Percentiles rank a stretch among this genome's conserved stretches.
These are phyloP conservation scores for Plasmopara muralis DNA, from an alignment of 352 stramenopile genomes.

Conservation along the genomic window DNA sequence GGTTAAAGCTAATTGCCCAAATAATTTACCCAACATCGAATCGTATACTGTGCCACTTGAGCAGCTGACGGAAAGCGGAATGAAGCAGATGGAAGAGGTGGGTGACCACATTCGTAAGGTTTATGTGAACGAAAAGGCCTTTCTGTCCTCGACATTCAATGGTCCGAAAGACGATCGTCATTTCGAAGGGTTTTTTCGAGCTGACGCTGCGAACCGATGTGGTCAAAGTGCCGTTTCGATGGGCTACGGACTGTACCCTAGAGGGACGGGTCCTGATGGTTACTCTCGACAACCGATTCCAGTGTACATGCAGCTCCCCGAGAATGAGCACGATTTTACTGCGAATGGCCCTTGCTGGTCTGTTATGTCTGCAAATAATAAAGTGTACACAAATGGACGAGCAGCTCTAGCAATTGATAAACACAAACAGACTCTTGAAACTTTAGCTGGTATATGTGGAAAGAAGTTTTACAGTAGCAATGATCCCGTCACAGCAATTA, in stretches of 20 bases:
- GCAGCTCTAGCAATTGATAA: constrained; percentile 35
- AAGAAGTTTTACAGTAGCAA: constrained; percentile 35
- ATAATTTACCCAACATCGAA: constrained; percentile 52
- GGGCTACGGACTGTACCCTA: constrained; percentile 62
- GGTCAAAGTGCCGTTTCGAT: constrained; percentile 64
- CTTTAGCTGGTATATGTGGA: constrained; percentile 39
- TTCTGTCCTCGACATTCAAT: constrained; percentile 64
- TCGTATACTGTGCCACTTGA: constrained; percentile 60
- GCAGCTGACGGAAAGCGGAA: constrained; percentile 66
- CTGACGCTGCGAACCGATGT: constrained; percentile 59
- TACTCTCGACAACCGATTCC: constrained; percentile 61
- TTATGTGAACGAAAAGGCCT: constrained; percentile 59
- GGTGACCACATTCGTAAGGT: constrained; percentile 59
- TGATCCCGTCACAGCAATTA: constrained; percentile 54
- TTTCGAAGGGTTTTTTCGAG: constrained; percentile 73
- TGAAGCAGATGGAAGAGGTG: constrained; percentile 60
- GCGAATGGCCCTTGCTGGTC: constrained; percentile 59
- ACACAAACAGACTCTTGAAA: constrained; percentile 35
- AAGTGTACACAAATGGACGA: constrained; percentile 32
- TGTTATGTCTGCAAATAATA: constrained; percentile 46
- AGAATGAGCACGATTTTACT: constrained; percentile 78
- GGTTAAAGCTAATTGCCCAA: constrained; percentile 54
- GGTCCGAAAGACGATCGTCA: constrained; percentile 39
- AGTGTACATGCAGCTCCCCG: constrained; percentile 69
- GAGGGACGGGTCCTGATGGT: constrained; percentile 50